These are phyloP conservation scores for Pseudopyricularia javanii DNA, from an alignment of 2,329 filamentous ascomycete genomes.

Conservation along the genomic window DNA sequence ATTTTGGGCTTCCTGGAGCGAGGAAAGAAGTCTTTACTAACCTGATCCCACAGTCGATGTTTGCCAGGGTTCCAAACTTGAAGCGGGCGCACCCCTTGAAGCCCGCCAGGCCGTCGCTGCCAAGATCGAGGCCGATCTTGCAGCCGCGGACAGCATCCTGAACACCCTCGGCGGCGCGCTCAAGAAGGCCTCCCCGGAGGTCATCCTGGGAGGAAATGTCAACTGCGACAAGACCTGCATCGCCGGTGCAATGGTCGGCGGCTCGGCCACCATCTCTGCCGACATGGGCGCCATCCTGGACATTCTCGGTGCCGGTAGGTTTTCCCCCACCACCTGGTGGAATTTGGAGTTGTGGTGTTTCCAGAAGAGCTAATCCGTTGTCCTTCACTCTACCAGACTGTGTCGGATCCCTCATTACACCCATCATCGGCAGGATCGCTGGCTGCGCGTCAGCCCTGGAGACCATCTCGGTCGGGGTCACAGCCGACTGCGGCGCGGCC, in stretches of 20 bases:
- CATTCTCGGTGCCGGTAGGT: background rate
- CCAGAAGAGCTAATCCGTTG: background rate
- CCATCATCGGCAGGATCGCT: background rate
- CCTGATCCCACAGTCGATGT: background rate
- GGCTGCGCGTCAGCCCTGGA: background rate
- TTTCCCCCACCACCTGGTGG: too few species aligned
- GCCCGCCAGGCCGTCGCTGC: background rate
- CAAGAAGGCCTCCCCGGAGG: background rate
- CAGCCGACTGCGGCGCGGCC: background rate
- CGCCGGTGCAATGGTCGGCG: background rate
- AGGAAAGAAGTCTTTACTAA: too few species aligned
- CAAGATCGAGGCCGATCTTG: background rate
- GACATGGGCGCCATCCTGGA: background rate
- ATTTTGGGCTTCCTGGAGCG: too few species aligned
- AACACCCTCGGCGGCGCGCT: background rate
- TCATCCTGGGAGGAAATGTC: background rate
- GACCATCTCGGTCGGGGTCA: background rate
- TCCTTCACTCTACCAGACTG: background rate
- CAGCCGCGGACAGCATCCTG: background rate
- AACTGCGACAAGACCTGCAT: background rate
- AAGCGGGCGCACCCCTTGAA: background rate
- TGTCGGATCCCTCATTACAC: background rate
- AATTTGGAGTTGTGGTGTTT: background rate
- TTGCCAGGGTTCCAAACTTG: background rate
- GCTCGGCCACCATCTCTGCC: background rate